phyloP scores from a whole-genome alignment of 2,329 filamentous ascomycete species.

The Colletotrichum sp. region DNA sequence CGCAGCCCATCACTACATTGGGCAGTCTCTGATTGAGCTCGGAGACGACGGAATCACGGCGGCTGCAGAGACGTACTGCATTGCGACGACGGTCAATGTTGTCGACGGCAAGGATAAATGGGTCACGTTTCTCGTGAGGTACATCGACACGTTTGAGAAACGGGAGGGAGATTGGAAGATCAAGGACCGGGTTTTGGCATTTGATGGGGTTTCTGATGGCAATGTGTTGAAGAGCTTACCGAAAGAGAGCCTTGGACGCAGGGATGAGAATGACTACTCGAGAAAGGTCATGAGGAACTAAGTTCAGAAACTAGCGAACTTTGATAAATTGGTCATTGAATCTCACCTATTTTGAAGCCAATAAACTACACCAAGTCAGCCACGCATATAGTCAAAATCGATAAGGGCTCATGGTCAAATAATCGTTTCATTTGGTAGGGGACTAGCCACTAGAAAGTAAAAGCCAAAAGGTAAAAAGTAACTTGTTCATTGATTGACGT shows the following conservation, averaged over 20 bases:
- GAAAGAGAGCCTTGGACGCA: background rate
- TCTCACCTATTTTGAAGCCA: rapidly evolving
- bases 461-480: background rate
- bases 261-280: background rate
- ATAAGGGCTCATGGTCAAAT: background rate
- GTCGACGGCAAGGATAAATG: background rate
- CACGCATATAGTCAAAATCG: background rate
- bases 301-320: background rate
- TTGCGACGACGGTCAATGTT: background rate
- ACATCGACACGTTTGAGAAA: background rate
- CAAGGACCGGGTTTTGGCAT: background rate
- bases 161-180: background rate
- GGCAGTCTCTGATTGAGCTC: background rate
- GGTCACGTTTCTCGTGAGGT: background rate
- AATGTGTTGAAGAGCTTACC: background rate
- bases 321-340: background rate
- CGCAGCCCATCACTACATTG: background rate
- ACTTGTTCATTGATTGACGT: background rate
- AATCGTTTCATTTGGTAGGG: background rate
- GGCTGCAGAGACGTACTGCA: background rate
- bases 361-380: background rate
- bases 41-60: background rate
- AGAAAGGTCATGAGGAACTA: background rate
- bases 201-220: background rate
- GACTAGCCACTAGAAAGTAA: background rate